Conservation (phyloP, 768 basidiomycete species). For the Pisolithus albus region DNA sequence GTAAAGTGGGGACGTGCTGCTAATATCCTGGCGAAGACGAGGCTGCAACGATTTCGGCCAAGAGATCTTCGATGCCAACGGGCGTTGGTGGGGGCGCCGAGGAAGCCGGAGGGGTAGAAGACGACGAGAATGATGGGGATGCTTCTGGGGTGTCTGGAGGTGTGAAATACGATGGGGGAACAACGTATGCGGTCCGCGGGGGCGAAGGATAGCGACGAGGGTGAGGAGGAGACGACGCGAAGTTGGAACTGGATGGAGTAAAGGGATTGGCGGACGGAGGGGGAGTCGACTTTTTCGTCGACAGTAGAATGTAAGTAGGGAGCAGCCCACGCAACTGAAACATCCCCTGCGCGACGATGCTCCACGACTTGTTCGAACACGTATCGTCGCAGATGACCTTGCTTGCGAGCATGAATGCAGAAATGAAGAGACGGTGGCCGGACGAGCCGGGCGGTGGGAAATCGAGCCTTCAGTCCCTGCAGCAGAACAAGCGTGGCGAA, state of each 20-base stretch:
- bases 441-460: too few relatives aligned
- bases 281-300: slow-evolving; percentile 56
- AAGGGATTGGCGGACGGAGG: slow-evolving; percentile 26
- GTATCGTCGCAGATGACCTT: slow-evolving; percentile 90
- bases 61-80: slow-evolving; percentile 42
- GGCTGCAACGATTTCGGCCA: slow-evolving; percentile 39
- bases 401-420: slow-evolving; percentile 65
- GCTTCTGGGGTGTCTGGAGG: slow-evolving; percentile 44
- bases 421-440: slow-evolving; percentile 27
- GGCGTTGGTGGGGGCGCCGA: slow-evolving; percentile 59
- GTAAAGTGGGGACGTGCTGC: slow-evolving; percentile 14
- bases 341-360: slow-evolving; percentile 83
- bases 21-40: slow-evolving; percentile 31
- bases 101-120: slow-evolving; percentile 50
- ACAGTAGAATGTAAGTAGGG: slow-evolving; percentile 55
- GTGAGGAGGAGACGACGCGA: slow-evolving; percentile 23
- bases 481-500: slow-evolving; percentile 28
- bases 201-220: slow-evolving; percentile 27
- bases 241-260: slow-evolving; percentile 23
- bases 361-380: slow-evolving; percentile 91
- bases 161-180: slow-evolving; percentile 16
- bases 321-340: slow-evolving; percentile 62
- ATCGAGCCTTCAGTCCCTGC: too few relatives aligned
- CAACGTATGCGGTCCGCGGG: slow-evolving; percentile 17
- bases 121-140: slow-evolving; percentile 40